These are phyloP conservation scores for Polytrichum formosum DNA, from an alignment of 225 moss, liverwort and hornwort genomes.

Conservation along the genomic window DNA sequence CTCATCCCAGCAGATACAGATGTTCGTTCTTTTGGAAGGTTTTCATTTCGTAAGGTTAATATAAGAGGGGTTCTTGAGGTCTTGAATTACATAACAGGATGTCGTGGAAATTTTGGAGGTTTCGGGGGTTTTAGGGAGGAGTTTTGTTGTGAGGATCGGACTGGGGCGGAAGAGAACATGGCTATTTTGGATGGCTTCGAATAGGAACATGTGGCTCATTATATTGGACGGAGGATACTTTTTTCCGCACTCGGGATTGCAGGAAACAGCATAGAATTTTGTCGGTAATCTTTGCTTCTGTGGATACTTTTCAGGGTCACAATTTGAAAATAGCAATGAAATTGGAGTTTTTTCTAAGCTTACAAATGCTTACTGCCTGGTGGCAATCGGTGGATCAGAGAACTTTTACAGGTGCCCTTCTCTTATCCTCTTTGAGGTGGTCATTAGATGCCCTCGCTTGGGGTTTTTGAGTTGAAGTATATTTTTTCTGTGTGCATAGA, in stretches of 20 bases:
- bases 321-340: slow-evolving; percentile 96
- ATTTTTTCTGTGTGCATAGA: too few species aligned
- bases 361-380: slow-evolving; percentile 87
- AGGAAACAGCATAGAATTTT: not conserved
- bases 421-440: not conserved
- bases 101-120: too few species aligned
- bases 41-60: too few species aligned
- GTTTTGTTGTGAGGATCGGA: too few species aligned
- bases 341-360: slow-evolving; percentile 95
- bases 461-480: too few species aligned
- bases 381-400: slow-evolving; percentile 93
- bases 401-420: slow-evolving; percentile 75
- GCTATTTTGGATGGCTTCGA: not conserved
- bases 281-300: not conserved
- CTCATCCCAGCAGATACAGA: not conserved
- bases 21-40: too few species aligned
- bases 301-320: slow-evolving; percentile 43
- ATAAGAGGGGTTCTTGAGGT: too few species aligned
- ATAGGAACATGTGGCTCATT: not conserved
- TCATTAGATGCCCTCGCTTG: too few species aligned
- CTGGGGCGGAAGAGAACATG: not conserved
- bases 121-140: too few species aligned
- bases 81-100: too few species aligned
- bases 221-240: too few species aligned
- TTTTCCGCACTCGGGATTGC: too few species aligned